These are phyloP conservation scores for Alternaria gansuensis DNA, from an alignment of 2,329 filamentous ascomycete genomes.

Conservation along the genomic window DNA sequence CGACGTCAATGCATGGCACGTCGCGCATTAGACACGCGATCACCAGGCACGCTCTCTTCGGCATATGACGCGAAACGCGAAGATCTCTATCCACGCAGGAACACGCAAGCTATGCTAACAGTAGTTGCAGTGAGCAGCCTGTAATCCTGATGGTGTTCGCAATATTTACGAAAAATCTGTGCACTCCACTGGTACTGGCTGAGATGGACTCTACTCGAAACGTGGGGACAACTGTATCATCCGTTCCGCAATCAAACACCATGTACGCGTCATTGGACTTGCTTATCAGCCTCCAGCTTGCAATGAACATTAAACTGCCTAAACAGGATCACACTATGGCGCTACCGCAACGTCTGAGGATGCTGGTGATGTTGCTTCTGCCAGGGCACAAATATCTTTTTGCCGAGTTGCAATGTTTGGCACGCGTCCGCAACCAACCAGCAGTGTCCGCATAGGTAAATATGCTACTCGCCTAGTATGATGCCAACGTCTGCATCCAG, in stretches of 20 bases:
- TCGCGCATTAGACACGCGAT: conserved; percentile 7
- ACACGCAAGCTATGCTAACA: conserved; percentile 1
- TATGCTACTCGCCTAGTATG: not conserved
- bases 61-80: conserved; percentile 4
- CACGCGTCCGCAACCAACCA: not conserved
- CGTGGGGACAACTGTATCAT: not conserved
- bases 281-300: not conserved
- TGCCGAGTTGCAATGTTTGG: not conserved
- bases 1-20: not conserved
- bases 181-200: not conserved
- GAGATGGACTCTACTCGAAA: not conserved
- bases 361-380: not conserved
- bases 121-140: not conserved
- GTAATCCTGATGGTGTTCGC: not conserved
- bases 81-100: conserved; percentile 1
- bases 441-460: not conserved
- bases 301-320: not conserved
- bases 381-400: not conserved
- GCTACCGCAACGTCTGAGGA: not conserved
- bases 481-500: not conserved
- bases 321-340: not conserved
- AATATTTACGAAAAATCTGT: not conserved
- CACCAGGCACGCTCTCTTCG: conserved; percentile 1
- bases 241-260: not conserved
- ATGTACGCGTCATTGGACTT: not conserved